Conservation (phyloP, 495 filamentous ascomycete genomes). For the Podospora tetraspora region DNA sequence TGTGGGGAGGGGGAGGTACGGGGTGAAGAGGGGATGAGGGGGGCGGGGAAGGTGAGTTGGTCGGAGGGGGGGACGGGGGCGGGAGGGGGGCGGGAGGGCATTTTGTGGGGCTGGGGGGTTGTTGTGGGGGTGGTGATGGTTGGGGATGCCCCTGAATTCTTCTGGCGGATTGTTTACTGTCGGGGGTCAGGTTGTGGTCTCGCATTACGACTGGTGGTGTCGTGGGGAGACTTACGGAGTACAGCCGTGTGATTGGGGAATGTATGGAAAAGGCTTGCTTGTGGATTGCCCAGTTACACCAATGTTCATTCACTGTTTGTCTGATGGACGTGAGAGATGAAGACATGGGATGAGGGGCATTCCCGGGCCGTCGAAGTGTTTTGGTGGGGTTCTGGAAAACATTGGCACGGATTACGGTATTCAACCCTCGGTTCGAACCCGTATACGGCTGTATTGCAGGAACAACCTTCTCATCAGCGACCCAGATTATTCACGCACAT, state of each 20-base stretch:
- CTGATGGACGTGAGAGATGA: not conserved
- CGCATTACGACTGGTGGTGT: not conserved
- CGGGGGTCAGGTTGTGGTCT: not conserved
- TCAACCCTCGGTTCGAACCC: not conserved
- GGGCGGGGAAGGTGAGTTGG: not conserved
- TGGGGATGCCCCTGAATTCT: constrained; percentile 25
- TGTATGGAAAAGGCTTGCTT: not conserved
- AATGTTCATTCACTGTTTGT: not conserved
- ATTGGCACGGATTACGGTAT: not conserved
- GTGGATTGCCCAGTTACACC: not conserved
- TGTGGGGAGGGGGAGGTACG: constrained; percentile 1
- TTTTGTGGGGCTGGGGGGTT: constrained; percentile 36
- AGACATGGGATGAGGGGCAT: not conserved
- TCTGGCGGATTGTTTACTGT: constrained; percentile 24
- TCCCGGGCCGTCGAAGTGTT: not conserved
- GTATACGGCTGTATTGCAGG: not conserved
- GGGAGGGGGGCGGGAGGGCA: not conserved
- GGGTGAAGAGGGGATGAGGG: constrained; percentile 1
- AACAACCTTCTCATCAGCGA: not conserved
- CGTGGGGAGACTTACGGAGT: not conserved
- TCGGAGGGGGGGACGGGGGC: constrained; percentile 37
- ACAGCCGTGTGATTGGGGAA: not conserved
- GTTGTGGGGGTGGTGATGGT: not conserved
- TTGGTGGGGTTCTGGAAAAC: not conserved
- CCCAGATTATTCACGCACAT: not conserved